Base-by-base conservation (phyloP, 2,329 filamentous ascomycete genomes). In the Diaporthe sp. region DNA sequence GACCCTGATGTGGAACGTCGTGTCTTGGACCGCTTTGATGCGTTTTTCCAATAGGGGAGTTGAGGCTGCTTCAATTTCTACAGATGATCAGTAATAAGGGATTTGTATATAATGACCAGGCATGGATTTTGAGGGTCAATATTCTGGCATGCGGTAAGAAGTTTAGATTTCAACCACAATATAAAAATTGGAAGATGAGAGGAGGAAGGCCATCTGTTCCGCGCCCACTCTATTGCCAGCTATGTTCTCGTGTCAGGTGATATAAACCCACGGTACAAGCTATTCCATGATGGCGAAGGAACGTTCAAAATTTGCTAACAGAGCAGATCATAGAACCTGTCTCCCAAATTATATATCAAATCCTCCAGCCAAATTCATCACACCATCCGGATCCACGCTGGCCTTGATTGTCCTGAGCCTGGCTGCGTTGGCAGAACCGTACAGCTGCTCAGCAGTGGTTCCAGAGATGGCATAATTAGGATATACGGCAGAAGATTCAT, bases 281-380 rank as follows among this genome's bases (percentile, higher is more conserved):
- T 19, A 17, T 31, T 12, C 25, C 53, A 8, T 34, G 7, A 6
- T 37, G 5, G 37, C 19, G 2, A 9, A 15, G 2, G 25, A 10
- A 17, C 12, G 10, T 10, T 28, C 6, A 42, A 25, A 10, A 4
- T 28, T 28, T 28, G 4, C 31, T 31, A 1, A 31, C 31, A 31
- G 31, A 31, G 31, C 1, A 31, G 28, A 28, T 28, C 4, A 28
- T 28, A 28, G 28, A 28, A 2, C 2, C 28, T 28, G 4, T 28
- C 28, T 28, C 28, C 28, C 28, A 28, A 28, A 28, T 28, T 28
- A 28, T 28, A 31, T 31, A 31, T 31, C 28, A 4, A 31, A 31
- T 4, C 79, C 80, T 6, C 80, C 80, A 10, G 79, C 76, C 25
- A 80, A 28, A 12, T 79, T 78, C 82, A 83, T 83, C 28, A 83